phyloP scores from a whole-genome alignment of 768 basidiomycete genomes.

The Hirschioporus abietinus region DNA sequence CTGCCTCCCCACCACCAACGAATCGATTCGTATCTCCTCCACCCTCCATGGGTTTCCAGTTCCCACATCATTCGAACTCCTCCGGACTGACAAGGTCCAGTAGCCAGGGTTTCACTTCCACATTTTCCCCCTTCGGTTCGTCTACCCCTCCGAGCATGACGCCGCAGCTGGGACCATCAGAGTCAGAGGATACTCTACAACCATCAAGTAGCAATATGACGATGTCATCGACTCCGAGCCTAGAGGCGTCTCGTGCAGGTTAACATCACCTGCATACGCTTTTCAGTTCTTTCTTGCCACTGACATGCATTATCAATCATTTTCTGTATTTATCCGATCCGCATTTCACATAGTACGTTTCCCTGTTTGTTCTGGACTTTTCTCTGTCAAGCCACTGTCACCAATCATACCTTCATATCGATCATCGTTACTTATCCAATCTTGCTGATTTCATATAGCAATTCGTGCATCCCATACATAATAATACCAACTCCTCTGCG shows the following conservation, averaged over 20 bases:
- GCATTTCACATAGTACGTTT: background rate
- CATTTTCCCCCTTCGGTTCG: conserved; percentile 34
- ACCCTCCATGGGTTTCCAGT: conserved; percentile 18
- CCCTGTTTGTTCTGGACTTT: background rate
- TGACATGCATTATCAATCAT: conserved; percentile 17
- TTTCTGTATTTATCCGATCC: conserved; percentile 13
- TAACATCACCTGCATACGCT: conserved; percentile 24
- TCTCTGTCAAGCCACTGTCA: background rate
- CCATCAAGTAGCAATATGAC: conserved; percentile 17
- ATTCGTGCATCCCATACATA: conserved; percentile 2
- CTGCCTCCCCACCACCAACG: conserved; percentile 28
- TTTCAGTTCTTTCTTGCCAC: conserved; percentile 1
- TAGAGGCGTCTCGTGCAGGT: conserved; percentile 45
- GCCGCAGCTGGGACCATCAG: conserved; percentile 21
- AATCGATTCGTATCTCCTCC: conserved; percentile 33
- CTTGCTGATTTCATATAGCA: conserved; percentile 2
- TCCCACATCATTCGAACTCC: conserved; percentile 14
- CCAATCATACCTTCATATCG: conserved; percentile 3
- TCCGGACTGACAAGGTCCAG: conserved; percentile 22
- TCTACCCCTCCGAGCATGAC: conserved; percentile 20
- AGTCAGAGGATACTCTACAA: conserved; percentile 20
- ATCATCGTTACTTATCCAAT: conserved; percentile 1
- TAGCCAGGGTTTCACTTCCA: conserved; percentile 20
- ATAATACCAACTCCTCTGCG: conserved; percentile 1
- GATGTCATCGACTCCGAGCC: conserved; percentile 4